Base-by-base conservation (phyloP, 2,329 filamentous ascomycete genomes). In the Fusarium paranaense region DNA sequence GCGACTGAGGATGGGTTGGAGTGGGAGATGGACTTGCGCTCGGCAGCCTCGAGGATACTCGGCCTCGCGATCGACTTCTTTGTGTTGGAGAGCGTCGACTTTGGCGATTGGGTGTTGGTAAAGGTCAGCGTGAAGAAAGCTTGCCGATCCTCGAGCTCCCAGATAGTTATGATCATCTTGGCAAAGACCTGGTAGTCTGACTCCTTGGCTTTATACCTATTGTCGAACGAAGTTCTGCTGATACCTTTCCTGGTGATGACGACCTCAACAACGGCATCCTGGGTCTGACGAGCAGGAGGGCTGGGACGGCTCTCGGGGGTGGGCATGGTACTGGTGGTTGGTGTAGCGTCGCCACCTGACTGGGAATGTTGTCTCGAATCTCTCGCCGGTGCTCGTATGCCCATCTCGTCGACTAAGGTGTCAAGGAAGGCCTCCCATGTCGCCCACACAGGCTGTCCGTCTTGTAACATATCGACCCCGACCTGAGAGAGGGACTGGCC, bases 81-180 rank as follows among this genome's bases (percentile, higher is more conserved):
- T 18, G 76, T 78, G 11, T 76, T 79, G 2, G 80, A 60, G 6
- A 84, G 73, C 0, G 80, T 77, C 0, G 84, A 78, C 2, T 81
- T 64, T 0, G 81, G 79, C 1, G 85, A 85, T 20, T 87, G 84
- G 14, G 89, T 87, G 70, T 87, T 91, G 13, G 93, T 95, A 70
- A 95, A 95, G 0, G 92, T 94, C 67, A 95, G 83, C 2, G 92
- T 95, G 78, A 91, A 95, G 81, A 92, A 95, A 11, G 87, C 90
- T 74, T 91, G 88, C 22, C 88, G 86, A 47, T 93, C 90, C 42
- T 93, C 89, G n/a, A 89, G 85, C 69, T 90, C 87, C 91, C 93
- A 95, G 8, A 94, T 89, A 1, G 91, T 93, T 25, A 95, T 90
- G 56, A 95, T 94, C 91, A 95, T 94, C 73, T 92, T 92, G 25